Percentiles rank a stretch among this genome's conserved stretches.
phyloP scores from a whole-genome alignment of 371 early-diverging fungal genomes.

The Homolaphlyctis polyrhiza region DNA sequence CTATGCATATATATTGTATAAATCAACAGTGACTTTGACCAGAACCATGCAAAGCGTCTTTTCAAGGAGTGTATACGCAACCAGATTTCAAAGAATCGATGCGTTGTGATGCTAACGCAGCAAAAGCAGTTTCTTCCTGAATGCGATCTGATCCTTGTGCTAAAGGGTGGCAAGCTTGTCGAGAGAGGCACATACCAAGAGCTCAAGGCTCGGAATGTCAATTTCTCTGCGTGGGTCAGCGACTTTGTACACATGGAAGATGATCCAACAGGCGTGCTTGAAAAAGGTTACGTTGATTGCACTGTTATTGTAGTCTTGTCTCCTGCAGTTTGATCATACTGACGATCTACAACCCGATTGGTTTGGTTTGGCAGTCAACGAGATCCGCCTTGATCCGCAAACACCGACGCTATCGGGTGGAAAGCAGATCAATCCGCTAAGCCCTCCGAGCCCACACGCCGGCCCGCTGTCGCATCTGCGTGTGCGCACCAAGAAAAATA shows the following conservation, averaged over 20 bases:
- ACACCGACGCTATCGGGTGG: not conserved
- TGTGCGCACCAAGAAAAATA: slow-evolving; percentile 1
- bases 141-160: slow-evolving; percentile 57
- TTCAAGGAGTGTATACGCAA: slow-evolving; percentile 60
- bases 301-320: slow-evolving; percentile 3
- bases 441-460: not conserved
- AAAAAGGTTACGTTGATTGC: slow-evolving; percentile 21
- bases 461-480: slow-evolving; percentile 3
- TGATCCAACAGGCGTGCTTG: slow-evolving; percentile 34
- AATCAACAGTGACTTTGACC: slow-evolving; percentile 43
- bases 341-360: not conserved
- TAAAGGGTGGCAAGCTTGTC: slow-evolving; percentile 61
- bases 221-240: slow-evolving; percentile 39
- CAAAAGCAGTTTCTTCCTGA: slow-evolving; percentile 56
- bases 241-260: slow-evolving; percentile 38
- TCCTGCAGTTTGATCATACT: too few species aligned
- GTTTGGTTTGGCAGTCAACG: slow-evolving; percentile 21
- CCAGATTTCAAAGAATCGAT: slow-evolving; percentile 45
- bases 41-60: slow-evolving; percentile 46
- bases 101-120: slow-evolving; percentile 61
- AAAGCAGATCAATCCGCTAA: slow-evolving; percentile 1
- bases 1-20: not conserved
- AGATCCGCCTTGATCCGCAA: slow-evolving; percentile 28
- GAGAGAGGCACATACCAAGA: slow-evolving; percentile 66
- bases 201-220: slow-evolving; percentile 47